Percentiles rank a stretch among this genome's conserved stretches.
Conservation (phyloP, 441 rosid species). For the Erysimum cheiri region DNA sequence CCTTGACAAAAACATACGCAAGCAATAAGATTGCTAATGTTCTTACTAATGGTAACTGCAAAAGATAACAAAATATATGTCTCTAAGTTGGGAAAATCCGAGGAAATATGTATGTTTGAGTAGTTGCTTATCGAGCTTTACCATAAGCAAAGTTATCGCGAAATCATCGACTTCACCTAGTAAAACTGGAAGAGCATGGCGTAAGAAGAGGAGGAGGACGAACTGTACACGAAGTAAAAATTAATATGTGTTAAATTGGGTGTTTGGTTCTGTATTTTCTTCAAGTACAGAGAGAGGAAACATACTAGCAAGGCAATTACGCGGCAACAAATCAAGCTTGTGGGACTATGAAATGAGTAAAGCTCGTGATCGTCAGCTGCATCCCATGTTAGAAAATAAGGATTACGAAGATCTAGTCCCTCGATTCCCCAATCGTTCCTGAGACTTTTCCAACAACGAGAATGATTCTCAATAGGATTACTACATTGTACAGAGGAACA, state of each 20-base stretch:
- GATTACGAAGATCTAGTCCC: constrained; percentile 55
- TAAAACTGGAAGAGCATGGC: constrained; percentile 72
- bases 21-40: constrained; percentile 72
- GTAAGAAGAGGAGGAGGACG: constrained; percentile 67
- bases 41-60: constrained; percentile 64
- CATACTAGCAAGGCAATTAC: constrained; percentile 67
- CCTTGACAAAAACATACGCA: constrained; percentile 59
- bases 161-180: constrained; percentile 60
- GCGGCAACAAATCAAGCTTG: constrained; percentile 74
- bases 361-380: constrained; percentile 52
- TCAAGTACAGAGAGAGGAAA: constrained; percentile 32
- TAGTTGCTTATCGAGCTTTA: constrained; percentile 39
- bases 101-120: neutral
- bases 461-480: neutral
- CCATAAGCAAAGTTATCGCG: constrained; percentile 61
- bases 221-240: constrained; percentile 52
- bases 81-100: neutral
- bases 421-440: constrained; percentile 76
- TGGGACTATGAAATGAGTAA: constrained; percentile 50
- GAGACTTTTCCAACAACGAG: constrained; percentile 3
- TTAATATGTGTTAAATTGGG: too few species aligned
- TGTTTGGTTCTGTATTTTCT: neutral
- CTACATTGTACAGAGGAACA: neutral
- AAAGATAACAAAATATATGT: constrained; percentile 3
- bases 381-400: constrained; percentile 55